These are phyloP conservation scores for Rubus parviflorus DNA, from an alignment of 306 rosid species.

Conservation along the genomic window DNA sequence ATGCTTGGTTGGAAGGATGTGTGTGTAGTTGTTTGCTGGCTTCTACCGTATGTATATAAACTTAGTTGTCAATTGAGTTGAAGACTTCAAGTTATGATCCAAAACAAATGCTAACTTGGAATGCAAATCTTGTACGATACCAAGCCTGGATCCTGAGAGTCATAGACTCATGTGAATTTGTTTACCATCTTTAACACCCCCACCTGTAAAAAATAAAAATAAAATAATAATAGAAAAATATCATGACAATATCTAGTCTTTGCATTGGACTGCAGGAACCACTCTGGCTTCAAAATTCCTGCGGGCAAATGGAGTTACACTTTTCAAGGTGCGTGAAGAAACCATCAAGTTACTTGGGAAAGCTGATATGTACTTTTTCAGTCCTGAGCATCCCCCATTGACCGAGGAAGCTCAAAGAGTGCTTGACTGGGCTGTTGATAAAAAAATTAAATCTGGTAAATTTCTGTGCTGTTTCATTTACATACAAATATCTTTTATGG, in stretches of 20 bases:
- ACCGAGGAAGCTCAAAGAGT: slow-evolving; percentile 68
- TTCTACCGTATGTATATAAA: background rate
- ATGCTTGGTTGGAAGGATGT: background rate
- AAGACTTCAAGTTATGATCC: background rate
- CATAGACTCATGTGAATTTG: background rate
- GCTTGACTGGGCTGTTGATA: slow-evolving; percentile 75
- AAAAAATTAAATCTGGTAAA: slow-evolving; percentile 57
- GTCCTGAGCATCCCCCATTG: slow-evolving; percentile 66
- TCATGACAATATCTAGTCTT: background rate
- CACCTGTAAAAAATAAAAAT: background rate
- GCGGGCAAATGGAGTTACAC: slow-evolving; percentile 59
- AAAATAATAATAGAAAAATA: background rate
- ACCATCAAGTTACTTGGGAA: slow-evolving; percentile 52
- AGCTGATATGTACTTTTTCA: slow-evolving; percentile 37
- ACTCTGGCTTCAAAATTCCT: slow-evolving; percentile 55
- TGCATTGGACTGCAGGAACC: slow-evolving; percentile 49
- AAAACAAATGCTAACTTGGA: background rate
- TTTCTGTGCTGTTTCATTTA: slow-evolving; percentile 24
- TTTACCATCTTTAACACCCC: background rate
- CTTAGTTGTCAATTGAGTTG: background rate
- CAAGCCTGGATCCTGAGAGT: background rate
- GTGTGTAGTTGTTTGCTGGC: background rate
- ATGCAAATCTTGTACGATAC: background rate
- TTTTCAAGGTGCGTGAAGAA: slow-evolving; percentile 66
- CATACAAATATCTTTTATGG: background rate